Base-by-base conservation (phyloP, 2,329 filamentous ascomycete genomes). In the Cytospora mali region DNA sequence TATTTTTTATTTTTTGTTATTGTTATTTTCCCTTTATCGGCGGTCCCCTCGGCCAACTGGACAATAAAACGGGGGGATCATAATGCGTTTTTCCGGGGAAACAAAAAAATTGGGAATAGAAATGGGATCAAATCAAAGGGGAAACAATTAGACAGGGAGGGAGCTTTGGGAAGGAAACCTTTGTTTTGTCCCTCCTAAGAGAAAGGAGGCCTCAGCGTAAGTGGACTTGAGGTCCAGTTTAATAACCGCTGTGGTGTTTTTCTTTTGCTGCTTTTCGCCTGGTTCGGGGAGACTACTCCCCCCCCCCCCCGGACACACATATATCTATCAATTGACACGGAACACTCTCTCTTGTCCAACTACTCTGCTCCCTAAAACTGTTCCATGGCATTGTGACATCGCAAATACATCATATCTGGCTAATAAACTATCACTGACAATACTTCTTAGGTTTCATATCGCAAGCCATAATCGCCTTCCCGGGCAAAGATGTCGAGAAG, bases 281-380 rank as follows among this genome's bases (percentile, higher is more conserved):
- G 16, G 35, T 18, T 39, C 35, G 35, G n/a, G n/a, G n/a, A n/a
- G n/a, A n/a, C n/a, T n/a, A n/a, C n/a, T n/a, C n/a, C n/a, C n/a
- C n/a, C n/a, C n/a, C n/a, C n/a, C 49, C 28, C 33, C 48, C 25
- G 35, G 11, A 50, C 48, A 13, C 33, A 50, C 16, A 60, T 33
- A 35, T 48, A 54, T 28, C 53, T 48, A 54, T 28, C 53, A 60
- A 60, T 46, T 50, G 51, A 63, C 50, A 54, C 56, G 42, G 39
- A 35, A 60, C 61, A 59, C 31, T 55, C 61, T 59, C 55, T 58
- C 48, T 55, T 59, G 55, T 55, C 51, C 50, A 25, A 42, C 14
- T 13, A 33, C 21, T 46, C 4, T 51, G 25, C 10, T 46, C 1
- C 3, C 16, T 13, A 1, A 71, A 55, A n/a, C 31, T 5, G 5